Evolutionary conservation across 2,329 filamentous ascomycete genomes (phyloP), one percentile per base, ranked within the genome.

Genomic region (Aspergillus sp.): DNA sequence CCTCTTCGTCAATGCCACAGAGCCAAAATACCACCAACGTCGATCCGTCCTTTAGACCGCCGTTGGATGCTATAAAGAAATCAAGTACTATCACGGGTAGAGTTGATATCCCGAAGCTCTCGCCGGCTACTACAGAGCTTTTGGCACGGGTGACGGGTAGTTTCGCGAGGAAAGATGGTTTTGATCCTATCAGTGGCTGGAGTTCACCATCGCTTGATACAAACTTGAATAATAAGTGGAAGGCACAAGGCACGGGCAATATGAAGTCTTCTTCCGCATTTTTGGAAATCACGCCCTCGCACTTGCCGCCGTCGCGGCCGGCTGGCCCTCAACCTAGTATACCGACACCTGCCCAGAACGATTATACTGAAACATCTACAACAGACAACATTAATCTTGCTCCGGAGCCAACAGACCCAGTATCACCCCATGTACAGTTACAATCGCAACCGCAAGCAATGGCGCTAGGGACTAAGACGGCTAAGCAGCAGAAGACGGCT

Each of bases 181-280:
- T 32, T 42, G 50, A 43, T 12, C 45, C n/a, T 20, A 12, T 47
- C 10, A 17, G 50, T 33, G 30, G 47, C 43, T 55, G 49, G 53
- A 53, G 27, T 20, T 33, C 50, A 37, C 46, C 45, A 12, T 38
- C 47, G 19, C 22, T 45, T 30, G 35, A 39, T 47, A 43, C 27
- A 37, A 25, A 43, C 13, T 43, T 48, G 20, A 46, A 48, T 33
- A 15, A 17, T 12, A 19, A 33, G 46, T 41, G 22, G 47, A 49
- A 49, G 35, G 43, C 45, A 20, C 46, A 25, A 22, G 37, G 12
- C 4, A 32, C 37, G 39, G 38, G 42, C 46, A 55, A 38, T 7
- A 62, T 61, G 58, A 60, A 49, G 50, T 41, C 46, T 12, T 62
- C 59, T 30, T 62, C 60, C 12, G 56, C 54, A 30, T 48, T 60